Conservation (phyloP, 306 rosid genomes). For the cucumber (Cucumis sativus) region DNA sequence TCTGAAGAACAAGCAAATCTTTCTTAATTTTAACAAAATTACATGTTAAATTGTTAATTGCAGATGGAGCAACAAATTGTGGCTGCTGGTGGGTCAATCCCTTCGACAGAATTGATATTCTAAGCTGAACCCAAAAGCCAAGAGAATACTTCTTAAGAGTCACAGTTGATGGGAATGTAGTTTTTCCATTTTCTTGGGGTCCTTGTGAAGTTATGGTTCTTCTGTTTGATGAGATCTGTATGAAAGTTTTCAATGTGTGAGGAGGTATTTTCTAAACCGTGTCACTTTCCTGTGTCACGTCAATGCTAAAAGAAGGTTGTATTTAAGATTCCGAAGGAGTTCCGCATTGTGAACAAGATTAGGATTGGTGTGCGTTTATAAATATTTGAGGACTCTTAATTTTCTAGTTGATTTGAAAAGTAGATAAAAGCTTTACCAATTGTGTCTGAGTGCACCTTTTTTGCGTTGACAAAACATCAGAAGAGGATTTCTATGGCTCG, state of each 20-base stretch:
- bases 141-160: background rate
- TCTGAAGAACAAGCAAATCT: background rate
- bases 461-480: background rate
- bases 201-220: background rate
- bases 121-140: constrained; percentile 2
- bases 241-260: background rate
- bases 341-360: background rate
- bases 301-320: background rate
- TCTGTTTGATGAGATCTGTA: background rate
- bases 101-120: constrained; percentile 38
- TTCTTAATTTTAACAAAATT: background rate
- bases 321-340: background rate
- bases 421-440: background rate
- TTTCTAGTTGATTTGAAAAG: background rate
- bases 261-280: background rate
- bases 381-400: background rate
- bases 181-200: background rate
- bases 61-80: constrained; percentile 93
- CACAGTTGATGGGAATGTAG: background rate
- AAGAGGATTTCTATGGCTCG: background rate
- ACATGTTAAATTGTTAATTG: constrained; percentile 20
- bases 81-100: constrained; percentile 92
- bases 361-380: background rate
- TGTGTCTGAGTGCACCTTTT: background rate
- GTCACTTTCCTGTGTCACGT: background rate